Evolutionary conservation across 805 yeast species (phyloP), one percentile per base, ranked within the genome.

Genomic region (Hanseniaspora meyeri): DNA sequence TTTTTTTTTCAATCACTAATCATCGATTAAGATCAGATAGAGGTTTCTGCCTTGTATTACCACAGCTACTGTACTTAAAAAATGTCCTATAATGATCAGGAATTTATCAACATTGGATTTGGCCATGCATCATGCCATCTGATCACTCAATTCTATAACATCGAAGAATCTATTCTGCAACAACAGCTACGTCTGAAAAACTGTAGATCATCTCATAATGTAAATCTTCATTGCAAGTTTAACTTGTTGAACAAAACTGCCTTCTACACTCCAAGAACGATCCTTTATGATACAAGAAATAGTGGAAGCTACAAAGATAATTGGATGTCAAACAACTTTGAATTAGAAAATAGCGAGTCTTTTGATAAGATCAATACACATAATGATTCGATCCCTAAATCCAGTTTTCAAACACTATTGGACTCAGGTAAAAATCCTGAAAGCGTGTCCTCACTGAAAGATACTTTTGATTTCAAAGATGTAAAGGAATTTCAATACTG

Each of bases 91-190:
- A 39, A 40, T 29, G 51, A 46, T 17, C 51, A 56, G 77, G 96
- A 90, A 63, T 71, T 86, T 0, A 66, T 91, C n/a, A 84, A 80
- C 12, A 60, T 89, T 0, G 82, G 95, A 3, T 71, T 80, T 5
- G 86, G 95, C 0, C 90, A 85, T 11, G 64, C 74, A 20, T 77
- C 96, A 0, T 87, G 87, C 62, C 91, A 86, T 66, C 66, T 87
- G n/a, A 67, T 78, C 2, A 78, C 95, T 0, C 96, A 87, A 62
- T 83, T 87, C 65, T 87, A 82, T 72, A 91, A 93, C 64, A 68
- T 78, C 12, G 95, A 88, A 66, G 95, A 87, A 79, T 63, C 74
- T 84, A 46, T 81, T 80, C 34, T 84, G 77, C 64, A 66, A 67
- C n/a, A 64, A 65, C 39, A 63, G 66, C 9, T 59, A 59, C 43